These are phyloP conservation scores for Sporisorium reilianum DNA, from an alignment of 1,284 basidiomycete species.

Conservation along the genomic window DNA sequence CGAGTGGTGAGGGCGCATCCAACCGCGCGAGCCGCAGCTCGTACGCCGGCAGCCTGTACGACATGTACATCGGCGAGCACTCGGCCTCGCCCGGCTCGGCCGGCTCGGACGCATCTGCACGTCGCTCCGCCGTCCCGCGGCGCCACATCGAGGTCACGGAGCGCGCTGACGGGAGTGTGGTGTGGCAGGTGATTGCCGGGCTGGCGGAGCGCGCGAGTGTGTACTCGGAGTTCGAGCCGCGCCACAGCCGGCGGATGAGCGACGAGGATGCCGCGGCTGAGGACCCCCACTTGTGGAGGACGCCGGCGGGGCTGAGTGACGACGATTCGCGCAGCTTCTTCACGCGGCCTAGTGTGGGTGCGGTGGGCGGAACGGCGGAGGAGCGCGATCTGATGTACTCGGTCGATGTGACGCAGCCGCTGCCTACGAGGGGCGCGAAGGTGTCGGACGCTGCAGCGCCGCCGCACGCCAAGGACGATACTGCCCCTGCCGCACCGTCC, in stretches of 20 bases:
- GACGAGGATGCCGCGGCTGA: constrained; percentile 4
- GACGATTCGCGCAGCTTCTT: constrained; percentile 58
- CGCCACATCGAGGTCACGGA: constrained; percentile 64
- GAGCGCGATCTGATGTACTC: constrained; percentile 13
- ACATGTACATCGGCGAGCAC: constrained; percentile 56
- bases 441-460: too few relatives aligned
- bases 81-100: too few relatives aligned
- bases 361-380: too few relatives aligned
- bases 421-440: constrained; percentile 4
- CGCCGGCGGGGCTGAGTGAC: constrained; percentile 41
- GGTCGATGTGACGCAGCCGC: constrained; percentile 19
- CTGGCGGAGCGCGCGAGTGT: constrained; percentile 53
- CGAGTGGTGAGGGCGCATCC: constrained; percentile 10
- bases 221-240: constrained; percentile 47
- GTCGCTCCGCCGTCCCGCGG: constrained; percentile 14
- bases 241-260: constrained; percentile 25
- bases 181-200: constrained; percentile 65
- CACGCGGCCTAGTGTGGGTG: constrained; percentile 21
- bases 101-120: constrained; percentile 10
- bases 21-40: constrained; percentile 38
- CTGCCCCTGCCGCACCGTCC: too few relatives aligned
- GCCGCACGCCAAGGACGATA: too few relatives aligned
- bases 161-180: constrained; percentile 60
- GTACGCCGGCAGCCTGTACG: constrained; percentile 61
- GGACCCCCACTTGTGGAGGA: constrained; percentile 7